Base-by-base conservation (phyloP, 1,284 basidiomycete species). In the Melampsora larici-populina region DNA sequence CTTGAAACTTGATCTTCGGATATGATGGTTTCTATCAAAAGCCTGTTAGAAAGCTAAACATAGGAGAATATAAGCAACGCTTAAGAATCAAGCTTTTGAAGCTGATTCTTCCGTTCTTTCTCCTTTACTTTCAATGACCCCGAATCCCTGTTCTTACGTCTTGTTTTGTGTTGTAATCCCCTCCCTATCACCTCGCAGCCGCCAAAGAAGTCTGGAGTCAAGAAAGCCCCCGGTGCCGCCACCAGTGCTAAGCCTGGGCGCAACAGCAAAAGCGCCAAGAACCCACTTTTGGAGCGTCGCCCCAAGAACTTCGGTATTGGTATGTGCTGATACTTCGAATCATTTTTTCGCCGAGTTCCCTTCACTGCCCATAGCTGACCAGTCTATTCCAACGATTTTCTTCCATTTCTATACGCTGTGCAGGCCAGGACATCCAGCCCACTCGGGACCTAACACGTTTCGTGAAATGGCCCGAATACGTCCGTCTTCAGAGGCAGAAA, bases 381-480 rank as follows among this genome's bases (percentile, higher is more conserved):
- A n/a, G 26, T 26, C 48, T 60, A 18, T 46, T 1, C 29, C 15
- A 13, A 4, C 26, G 60, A 15, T 21, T 51, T 55, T 17, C 40
- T 21, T 66, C 75, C n/a, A 29, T 67, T 68, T 1, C n/a, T n/a
- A n/a, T 48, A 3, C 80, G 36, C 36, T 36, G 9, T 36, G 36
- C 9, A 96, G 94, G 95, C 84, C 93, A 96, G 87, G 93, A 97
- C 86, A 89, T 98, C 83, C 92, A 91, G 83, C 95, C 91, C 83
- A 89, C 89, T 85, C 89, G 89, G 79, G 96, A 99, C 87, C 87
- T 98, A 81, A 97, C 93, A 80, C 93, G 95, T 85, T 98, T 98
- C 87, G 93, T 98, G 87, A 98, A 97, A 87, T 99, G 96, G 96
- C 96, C 96, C 82, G 94, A 96, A 87, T 99, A 99, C 84, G 90